These are phyloP conservation scores for Phoenix dactylifera DNA, from an alignment of 176 grass and related monocot genomes.

Conservation along the genomic window DNA sequence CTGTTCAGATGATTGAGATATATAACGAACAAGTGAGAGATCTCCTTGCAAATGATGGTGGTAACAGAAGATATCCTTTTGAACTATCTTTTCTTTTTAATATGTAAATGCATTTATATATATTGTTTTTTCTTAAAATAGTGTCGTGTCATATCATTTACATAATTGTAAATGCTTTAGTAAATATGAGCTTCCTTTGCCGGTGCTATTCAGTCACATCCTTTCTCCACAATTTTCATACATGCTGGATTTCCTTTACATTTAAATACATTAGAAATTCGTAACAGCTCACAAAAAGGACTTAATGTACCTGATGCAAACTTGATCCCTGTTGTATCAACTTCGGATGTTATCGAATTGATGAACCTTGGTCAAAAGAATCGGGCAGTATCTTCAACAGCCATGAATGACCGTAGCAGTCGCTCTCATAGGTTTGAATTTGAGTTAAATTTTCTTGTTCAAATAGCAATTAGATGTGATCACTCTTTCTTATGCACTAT, in stretches of 20 bases:
- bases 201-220: background rate
- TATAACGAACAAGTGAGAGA: slow-evolving; percentile 99
- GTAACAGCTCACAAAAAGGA: slow-evolving; percentile 66
- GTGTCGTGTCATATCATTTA: no score
- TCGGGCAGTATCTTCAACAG: slow-evolving; percentile 68
- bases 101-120: background rate
- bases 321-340: slow-evolving; percentile 53
- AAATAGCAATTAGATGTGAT: background rate
- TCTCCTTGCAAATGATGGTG: slow-evolving; percentile 73
- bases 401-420: slow-evolving; percentile 96
- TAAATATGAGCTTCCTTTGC: no score
- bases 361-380: slow-evolving; percentile 88
- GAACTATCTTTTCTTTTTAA: slow-evolving; percentile 6
- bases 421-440: slow-evolving; percentile 75
- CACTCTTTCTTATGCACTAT: background rate
- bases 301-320: slow-evolving; percentile 75
- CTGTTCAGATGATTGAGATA: slow-evolving; percentile 93
- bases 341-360: slow-evolving; percentile 65
- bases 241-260: slow-evolving; percentile 48
- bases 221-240: slow-evolving; percentile 10
- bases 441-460: slow-evolving; percentile 5
- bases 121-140: no score
- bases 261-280: slow-evolving; percentile 75
- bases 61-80: slow-evolving; percentile 93
- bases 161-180: no score